Conservation (phyloP, 1,284 basidiomycete genomes). For the Anthracocystis panici-leucophaei region DNA sequence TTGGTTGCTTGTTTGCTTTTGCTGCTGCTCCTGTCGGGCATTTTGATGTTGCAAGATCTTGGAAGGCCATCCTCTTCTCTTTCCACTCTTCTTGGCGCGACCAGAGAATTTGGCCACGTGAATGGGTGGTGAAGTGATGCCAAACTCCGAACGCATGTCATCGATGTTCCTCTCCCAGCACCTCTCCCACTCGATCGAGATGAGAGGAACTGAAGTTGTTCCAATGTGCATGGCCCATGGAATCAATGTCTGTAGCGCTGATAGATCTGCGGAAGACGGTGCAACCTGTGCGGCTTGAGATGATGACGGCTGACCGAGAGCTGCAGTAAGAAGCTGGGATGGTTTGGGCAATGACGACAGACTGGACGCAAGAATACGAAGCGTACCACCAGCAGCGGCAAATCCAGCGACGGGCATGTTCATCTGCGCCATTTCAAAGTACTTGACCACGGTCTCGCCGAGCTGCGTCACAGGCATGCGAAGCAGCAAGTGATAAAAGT, state of each 20-base stretch:
- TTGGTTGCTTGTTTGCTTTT: slow-evolving; percentile 1
- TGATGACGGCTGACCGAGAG: slow-evolving; percentile 10
- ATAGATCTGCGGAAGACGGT: slow-evolving; percentile 18
- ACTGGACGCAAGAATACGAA: slow-evolving; percentile 53
- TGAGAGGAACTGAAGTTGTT: slow-evolving; percentile 78
- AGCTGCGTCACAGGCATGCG: slow-evolving; percentile 88
- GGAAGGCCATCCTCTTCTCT: slow-evolving; percentile 61
- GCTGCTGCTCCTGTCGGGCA: slow-evolving; percentile 25
- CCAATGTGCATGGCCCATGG: slow-evolving; percentile 85
- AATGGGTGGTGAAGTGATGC: slow-evolving; percentile 72
- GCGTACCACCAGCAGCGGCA: slow-evolving; percentile 79
- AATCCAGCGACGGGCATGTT: slow-evolving; percentile 88
- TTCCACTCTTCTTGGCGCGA: slow-evolving; percentile 28
- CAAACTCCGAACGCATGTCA: slow-evolving; percentile 83
- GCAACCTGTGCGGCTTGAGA: background rate
- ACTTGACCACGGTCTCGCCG: slow-evolving; percentile 95
- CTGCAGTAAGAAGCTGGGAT: slow-evolving; percentile 29
- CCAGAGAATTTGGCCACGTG: slow-evolving; percentile 56
- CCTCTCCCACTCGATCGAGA: slow-evolving; percentile 95
- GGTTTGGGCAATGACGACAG: slow-evolving; percentile 41
- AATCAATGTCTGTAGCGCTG: slow-evolving; percentile 36
- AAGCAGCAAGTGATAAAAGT: slow-evolving; percentile 92
- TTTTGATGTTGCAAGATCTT: slow-evolving; percentile 55
- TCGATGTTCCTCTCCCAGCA: slow-evolving; percentile 86
- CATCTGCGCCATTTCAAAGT: slow-evolving; percentile 93